Conservation (phyloP, 495 filamentous ascomycete genomes). For the Talaromyces thailandensis region DNA sequence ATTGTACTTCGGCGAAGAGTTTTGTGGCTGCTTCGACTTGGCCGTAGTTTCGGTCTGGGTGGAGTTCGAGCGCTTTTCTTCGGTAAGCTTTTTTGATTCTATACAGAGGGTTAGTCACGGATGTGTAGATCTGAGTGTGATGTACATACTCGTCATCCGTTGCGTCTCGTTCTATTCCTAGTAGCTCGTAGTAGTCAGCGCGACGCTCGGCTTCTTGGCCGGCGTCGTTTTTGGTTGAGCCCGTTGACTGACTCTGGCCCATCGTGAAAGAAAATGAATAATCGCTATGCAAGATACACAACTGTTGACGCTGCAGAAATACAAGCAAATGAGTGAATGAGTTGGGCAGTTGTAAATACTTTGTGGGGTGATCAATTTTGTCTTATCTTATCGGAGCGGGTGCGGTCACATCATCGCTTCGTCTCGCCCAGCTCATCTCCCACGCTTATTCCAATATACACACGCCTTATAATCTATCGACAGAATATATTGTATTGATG, state of each 20-base stretch:
- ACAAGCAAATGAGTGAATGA: not conserved
- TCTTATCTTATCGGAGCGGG: constrained; percentile 14
- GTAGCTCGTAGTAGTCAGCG: constrained; percentile 86
- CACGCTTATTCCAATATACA: not conserved
- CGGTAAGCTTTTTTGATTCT: constrained; percentile 94
- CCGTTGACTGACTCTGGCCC: constrained; percentile 73
- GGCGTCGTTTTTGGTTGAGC: constrained; percentile 21
- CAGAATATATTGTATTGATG: not conserved
- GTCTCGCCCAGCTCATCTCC: not conserved
- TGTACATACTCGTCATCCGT: constrained; percentile 74
- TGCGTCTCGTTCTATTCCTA: constrained; percentile 62
- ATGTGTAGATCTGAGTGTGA: constrained; percentile 1
- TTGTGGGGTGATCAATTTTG: constrained; percentile 8
- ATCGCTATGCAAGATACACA: not conserved
- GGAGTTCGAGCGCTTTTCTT: constrained; percentile 81
- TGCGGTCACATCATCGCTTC: not conserved
- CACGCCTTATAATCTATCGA: not conserved
- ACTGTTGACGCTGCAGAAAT: not conserved
- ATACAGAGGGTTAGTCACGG: not conserved
- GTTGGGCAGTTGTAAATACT: not conserved
- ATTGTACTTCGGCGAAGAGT: constrained; percentile 83
- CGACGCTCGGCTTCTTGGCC: constrained; percentile 36
- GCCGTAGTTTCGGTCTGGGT: constrained; percentile 90
- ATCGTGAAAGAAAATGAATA: constrained; percentile 31
- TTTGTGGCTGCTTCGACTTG: constrained; percentile 73